Evolutionary conservation across 805 yeast species (phyloP).

Genomic region (Starmerella asiatica): DNA sequence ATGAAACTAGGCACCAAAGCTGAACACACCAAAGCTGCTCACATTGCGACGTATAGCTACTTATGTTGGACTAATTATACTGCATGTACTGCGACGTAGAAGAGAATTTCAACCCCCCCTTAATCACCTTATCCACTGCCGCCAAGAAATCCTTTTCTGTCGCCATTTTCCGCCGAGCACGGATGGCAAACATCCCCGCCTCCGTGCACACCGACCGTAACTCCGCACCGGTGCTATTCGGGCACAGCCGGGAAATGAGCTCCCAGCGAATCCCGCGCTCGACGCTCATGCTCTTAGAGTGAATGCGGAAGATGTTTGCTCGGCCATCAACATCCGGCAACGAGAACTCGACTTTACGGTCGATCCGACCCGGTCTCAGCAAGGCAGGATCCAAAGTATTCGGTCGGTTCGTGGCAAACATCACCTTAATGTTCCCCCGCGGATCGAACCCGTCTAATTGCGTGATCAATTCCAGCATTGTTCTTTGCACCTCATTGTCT

Average conservation of each 20-base stretch:
- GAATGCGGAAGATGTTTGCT: constrained; percentile 94
- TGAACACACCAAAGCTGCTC: too few species aligned
- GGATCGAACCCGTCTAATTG: constrained; percentile 98
- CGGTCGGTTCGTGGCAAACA: constrained; percentile 98
- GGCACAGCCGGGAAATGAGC: constrained; percentile 90
- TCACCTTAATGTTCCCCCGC: constrained; percentile 95
- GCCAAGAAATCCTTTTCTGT: constrained; percentile 94
- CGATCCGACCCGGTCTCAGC: constrained; percentile 96
- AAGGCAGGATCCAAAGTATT: constrained; percentile 96
- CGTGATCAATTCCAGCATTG: constrained; percentile 95
- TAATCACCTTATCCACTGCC: constrained; percentile 96
- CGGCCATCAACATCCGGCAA: constrained; percentile 96
- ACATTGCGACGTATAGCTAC: too few species aligned
- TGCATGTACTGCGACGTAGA: constrained; percentile 98
- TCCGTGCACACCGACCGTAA: constrained; percentile 96
- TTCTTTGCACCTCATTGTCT: constrained; percentile 97
- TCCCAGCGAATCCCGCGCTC: constrained; percentile 99
- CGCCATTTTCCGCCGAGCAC: constrained; percentile 97
- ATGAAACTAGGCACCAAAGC: too few species aligned
- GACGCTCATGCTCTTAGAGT: constrained; percentile 93
- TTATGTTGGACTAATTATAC: constrained; percentile 63
- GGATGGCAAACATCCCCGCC: constrained; percentile 98
- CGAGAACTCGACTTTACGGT: constrained; percentile 94
- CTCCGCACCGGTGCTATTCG: constrained; percentile 98
- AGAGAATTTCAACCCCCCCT: constrained; percentile 95